Evolutionary conservation across 495 filamentous ascomycete species (phyloP), one percentile per base, ranked within the genome.

Genomic region (Rusavskia elegans): DNA sequence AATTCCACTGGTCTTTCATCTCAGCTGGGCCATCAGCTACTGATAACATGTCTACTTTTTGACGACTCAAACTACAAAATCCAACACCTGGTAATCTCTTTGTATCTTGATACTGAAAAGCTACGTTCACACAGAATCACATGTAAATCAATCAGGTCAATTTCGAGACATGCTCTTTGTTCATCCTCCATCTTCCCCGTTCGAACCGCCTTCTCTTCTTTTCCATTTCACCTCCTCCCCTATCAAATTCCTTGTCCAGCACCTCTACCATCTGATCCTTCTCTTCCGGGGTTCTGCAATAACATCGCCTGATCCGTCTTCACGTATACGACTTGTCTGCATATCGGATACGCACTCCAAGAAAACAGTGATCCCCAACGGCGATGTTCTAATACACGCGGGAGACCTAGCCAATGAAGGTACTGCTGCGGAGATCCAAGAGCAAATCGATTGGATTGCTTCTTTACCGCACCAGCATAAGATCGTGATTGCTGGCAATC

Each of bases 331-430:
- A 35, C 74, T 97, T 35, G 83, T 96, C 48, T 94, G 85, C 61
- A 81, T 97, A 37, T 92, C 87, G 1, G 90, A 97, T 64, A 95
- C 90, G 8, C 90, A 97, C 62, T 77, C 73, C 16, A 66, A 75
- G 23, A 72, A 87, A 65, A 78, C 78, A 25, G 72, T 76, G 25
- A 66, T 95, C 0, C 87, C 88, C 0, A 65, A 77, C 21, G 90
- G 88, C 20, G 92, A 96, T 57, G 68, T 96, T 25, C 71, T 97
- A 8, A 85, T 97, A 45, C 90, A 95, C 60, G 85, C 87, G 10
- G 90, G 90, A 9, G 90, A 97, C 64, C 66, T 96, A 53, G 78
- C 79, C 46, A 83, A 85, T 51, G 73, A 71, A 35, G 92, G 90
- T 48, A 83, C 76, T 17, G 70, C 74, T 4, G 69, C 71, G 10